Evolutionary conservation across 306 rosid genomes (phyloP), one percentile per base, ranked within the genome.

Genomic region (Lotus japonicus): DNA sequence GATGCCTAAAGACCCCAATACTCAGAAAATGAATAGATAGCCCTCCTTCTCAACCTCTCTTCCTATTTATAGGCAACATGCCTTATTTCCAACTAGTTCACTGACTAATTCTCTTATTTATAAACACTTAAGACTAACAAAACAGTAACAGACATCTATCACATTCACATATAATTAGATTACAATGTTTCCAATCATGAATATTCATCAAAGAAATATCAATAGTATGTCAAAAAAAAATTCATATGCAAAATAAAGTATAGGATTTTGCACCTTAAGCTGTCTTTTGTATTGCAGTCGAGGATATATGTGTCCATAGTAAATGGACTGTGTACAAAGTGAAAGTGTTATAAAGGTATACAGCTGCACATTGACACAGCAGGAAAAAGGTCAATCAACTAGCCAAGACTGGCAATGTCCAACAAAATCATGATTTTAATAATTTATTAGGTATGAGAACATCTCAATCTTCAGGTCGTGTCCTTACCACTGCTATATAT

Each of bases 401-500:
- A 51, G 57, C 49, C 2, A 9, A 2, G 9, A 26, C 48, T 4
- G 64, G 35, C 36, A 73, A 35, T n/a, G 36, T 35, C 65, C 52
- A 46, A 56, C 18, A 39, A 50, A 57, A 48, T 31, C 7, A 1
- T 19, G 42, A 68, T 60, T 7, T 26, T 26, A 26, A 26, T 26
- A 3, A 26, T 26, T 26, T 75, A 21, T 6, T 2, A 49, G 49
- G 45, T 31, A 51, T 51, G 9, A 36, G 48, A 71, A 46, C 31
- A 75, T 4, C 11, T 76, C 58, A 41, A 46, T 43, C 31, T 70
- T 66, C 73, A 41, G 43, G 46, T 38, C 62, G 71, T 66, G 56
- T 53, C 46, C 81, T 55, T 85, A 89, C 96, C 91, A 85, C 26
- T 70, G 94, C 96, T 42, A 23, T 83, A 64, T 85, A 87, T 57